These are phyloP conservation scores for Calonectria hawksworthii DNA, from an alignment of 2,329 filamentous ascomycete genomes.

Conservation along the genomic window DNA sequence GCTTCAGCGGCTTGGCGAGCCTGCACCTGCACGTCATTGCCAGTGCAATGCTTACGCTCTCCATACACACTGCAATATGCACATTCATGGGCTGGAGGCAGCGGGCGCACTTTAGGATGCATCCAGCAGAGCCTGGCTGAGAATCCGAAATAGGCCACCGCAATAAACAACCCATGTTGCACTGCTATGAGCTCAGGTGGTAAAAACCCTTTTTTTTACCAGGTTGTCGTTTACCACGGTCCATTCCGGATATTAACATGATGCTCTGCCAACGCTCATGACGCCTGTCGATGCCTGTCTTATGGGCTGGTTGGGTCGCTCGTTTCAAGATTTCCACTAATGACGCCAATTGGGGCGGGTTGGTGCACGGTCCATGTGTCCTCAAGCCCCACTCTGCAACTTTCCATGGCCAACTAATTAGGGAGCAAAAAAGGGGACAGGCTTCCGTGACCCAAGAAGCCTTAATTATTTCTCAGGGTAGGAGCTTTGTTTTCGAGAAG, in stretches of 20 bases:
- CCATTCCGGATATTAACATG: conserved; percentile 38
- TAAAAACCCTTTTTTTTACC: conserved; percentile 7
- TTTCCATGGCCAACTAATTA: conserved; percentile 17
- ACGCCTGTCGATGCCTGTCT: conserved; percentile 24
- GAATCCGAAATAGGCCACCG: conserved; percentile 8
- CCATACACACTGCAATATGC: background rate
- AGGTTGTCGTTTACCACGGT: conserved; percentile 25
- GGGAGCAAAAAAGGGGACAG: conserved; percentile 6
- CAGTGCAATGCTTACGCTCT: background rate
- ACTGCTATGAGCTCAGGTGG: conserved; percentile 15
- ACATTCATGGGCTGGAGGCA: background rate
- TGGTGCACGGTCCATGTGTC: conserved; percentile 38
- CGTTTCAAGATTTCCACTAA: conserved; percentile 49
- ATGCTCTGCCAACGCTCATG: conserved; percentile 28
- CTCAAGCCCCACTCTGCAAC: conserved; percentile 31
- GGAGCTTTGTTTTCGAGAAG: conserved; percentile 2
- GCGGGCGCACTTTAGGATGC: background rate
- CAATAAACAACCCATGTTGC: conserved; percentile 21
- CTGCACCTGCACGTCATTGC: conserved; percentile 20
- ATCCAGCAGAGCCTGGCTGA: background rate
- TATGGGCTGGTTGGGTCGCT: conserved; percentile 27
- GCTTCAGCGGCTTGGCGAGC: conserved; percentile 15
- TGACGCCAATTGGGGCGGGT: conserved; percentile 39
- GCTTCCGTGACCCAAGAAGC: background rate
- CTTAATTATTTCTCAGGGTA: conserved; percentile 7